phyloP scores from a whole-genome alignment of 805 yeast genomes.

The Sporopachydermia quercuum region DNA sequence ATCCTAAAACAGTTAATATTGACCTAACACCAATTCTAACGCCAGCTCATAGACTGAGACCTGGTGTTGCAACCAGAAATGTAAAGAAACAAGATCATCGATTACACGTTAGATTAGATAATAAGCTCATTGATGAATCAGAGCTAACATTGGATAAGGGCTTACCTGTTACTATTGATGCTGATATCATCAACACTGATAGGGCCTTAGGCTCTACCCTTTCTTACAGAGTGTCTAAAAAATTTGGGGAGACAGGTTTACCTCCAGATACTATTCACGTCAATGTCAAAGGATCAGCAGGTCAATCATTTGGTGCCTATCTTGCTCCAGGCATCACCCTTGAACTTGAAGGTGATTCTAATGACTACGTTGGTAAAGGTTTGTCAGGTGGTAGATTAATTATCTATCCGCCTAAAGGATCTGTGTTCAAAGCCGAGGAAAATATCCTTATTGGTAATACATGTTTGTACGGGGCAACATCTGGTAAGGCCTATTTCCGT shows the following conservation, averaged over 20 bases:
- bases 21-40: conserved; percentile 89
- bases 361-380: conserved; percentile 97
- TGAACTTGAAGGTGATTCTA: conserved; percentile 93
- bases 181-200: conserved; percentile 88
- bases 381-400: conserved; percentile 88
- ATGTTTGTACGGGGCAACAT: conserved; percentile 94
- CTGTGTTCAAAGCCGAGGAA: conserved; percentile 85
- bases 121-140: conserved; percentile 90
- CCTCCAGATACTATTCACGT: conserved; percentile 96
- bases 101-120: conserved; percentile 84
- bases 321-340: conserved; percentile 91
- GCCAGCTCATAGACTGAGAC: conserved; percentile 92
- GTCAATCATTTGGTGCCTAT: conserved; percentile 97
- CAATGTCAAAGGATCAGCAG: conserved; percentile 84
- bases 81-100: conserved; percentile 89
- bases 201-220: conserved; percentile 92
- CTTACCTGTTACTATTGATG: conserved; percentile 84
- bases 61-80: conserved; percentile 90
- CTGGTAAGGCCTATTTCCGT: conserved; percentile 84
- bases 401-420: conserved; percentile 79
- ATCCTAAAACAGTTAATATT: conserved; percentile 79
- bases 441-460: conserved; percentile 95
- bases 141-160: conserved; percentile 90
- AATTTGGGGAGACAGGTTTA: conserved; percentile 81
- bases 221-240: conserved; percentile 86